Conservation (phyloP, 164 flowering plant genomes). For the Nymphaea thermarum region DNA sequence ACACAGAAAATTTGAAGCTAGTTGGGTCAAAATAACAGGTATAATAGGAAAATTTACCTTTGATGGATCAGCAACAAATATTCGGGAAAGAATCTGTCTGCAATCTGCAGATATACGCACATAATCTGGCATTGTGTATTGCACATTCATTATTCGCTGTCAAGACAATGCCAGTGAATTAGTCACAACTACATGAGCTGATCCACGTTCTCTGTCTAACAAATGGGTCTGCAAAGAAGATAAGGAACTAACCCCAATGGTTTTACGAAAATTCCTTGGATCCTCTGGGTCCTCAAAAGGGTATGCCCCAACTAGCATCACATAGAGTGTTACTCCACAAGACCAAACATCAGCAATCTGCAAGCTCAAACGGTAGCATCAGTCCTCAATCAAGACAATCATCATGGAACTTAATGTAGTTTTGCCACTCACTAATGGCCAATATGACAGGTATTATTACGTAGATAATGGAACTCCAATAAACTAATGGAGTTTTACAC, state of each 20-base stretch:
- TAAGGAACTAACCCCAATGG: slow-evolving; percentile 37
- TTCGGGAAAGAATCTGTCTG: slow-evolving; percentile 44
- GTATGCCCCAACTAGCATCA: slow-evolving; percentile 64
- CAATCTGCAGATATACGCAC: slow-evolving; percentile 53
- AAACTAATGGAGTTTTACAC: no score
- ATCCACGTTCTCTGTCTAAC: no score
- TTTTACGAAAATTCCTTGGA: slow-evolving; percentile 52
- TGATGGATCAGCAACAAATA: slow-evolving; percentile 58
- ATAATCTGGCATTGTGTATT: slow-evolving; percentile 63
- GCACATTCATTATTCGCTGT: slow-evolving; percentile 54
- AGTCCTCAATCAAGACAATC: no score
- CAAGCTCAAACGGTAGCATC: not conserved
- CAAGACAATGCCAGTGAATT: no score
- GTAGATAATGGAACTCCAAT: no score
- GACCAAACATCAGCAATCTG: slow-evolving; percentile 83
- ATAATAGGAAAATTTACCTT: slow-evolving; percentile 24
- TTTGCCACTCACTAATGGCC: no score
- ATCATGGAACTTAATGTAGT: no score
- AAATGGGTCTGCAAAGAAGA: no score
- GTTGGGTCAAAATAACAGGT: not conserved
- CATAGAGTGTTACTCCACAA: slow-evolving; percentile 62
- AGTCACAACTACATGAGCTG: no score
- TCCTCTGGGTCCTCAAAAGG: slow-evolving; percentile 75
- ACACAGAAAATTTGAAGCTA: not conserved
- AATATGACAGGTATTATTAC: no score